Conservation (phyloP, 164 flowering plant genomes). For the Nymphaea thermarum region DNA sequence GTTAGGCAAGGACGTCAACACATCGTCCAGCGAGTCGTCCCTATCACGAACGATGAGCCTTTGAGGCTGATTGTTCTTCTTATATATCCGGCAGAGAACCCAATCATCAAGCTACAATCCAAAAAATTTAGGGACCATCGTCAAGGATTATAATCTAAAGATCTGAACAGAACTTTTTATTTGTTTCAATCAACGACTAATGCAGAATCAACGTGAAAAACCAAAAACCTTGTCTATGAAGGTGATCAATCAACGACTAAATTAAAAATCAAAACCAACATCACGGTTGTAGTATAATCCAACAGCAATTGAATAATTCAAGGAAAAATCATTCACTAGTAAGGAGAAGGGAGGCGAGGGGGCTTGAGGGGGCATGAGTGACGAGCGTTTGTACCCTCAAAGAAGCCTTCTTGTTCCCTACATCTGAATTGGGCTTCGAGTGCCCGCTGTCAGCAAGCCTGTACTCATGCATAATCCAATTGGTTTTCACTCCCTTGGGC, state of each 20-base stretch:
- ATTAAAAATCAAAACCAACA: too few species aligned
- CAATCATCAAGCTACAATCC: slow-evolving; percentile 75
- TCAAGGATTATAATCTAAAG: not conserved
- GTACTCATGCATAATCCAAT: slow-evolving; percentile 96
- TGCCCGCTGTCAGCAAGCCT: slow-evolving; percentile 38
- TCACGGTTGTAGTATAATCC: too few species aligned
- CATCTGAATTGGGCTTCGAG: slow-evolving; percentile 24
- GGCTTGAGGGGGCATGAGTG: not conserved
- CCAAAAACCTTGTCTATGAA: too few species aligned
- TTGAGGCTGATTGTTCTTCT: slow-evolving; percentile 50
- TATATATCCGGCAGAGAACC: slow-evolving; percentile 91
- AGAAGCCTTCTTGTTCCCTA: slow-evolving; percentile 43
- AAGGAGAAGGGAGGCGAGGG: too few species aligned
- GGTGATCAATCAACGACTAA: too few species aligned
- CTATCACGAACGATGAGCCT: slow-evolving; percentile 46
- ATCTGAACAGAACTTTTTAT: not conserved
- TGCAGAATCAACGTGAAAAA: too few species aligned
- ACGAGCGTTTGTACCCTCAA: slow-evolving; percentile 44
- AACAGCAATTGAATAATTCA: too few species aligned
- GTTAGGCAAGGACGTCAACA: slow-evolving; percentile 25
- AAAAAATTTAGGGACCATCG: not conserved
- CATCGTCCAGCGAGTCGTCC: slow-evolving; percentile 47
- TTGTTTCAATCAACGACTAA: not conserved
- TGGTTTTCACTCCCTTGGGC: slow-evolving; percentile 75
- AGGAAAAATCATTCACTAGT: too few species aligned